Evolutionary conservation across 805 yeast genomes (phyloP).

Genomic region (Maudiozyma pseudohumilis): DNA sequence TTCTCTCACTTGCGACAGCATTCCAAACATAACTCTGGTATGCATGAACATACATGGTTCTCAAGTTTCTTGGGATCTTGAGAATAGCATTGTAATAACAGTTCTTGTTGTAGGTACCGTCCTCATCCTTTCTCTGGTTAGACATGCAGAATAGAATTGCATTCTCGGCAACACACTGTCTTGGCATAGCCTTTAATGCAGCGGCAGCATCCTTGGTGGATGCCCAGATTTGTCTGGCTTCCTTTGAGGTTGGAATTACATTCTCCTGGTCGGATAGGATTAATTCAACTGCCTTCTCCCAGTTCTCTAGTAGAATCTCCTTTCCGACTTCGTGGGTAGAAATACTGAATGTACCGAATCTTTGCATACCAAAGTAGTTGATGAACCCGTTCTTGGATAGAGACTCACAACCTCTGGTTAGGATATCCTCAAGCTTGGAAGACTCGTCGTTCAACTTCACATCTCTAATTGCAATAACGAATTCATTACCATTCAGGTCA

Average conservation of each 20-base stretch:
- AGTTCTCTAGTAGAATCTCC: conserved; percentile 56
- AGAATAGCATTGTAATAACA: conserved; percentile 73
- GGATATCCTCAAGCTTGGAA: conserved; percentile 34
- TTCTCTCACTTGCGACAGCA: conserved; percentile 65
- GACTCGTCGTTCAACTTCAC: conserved; percentile 34
- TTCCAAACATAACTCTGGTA: conserved; percentile 97
- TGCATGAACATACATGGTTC: conserved; percentile 95
- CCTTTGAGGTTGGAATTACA: conserved; percentile 72
- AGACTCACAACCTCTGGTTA: conserved; percentile 45
- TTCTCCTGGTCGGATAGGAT: conserved; percentile 78
- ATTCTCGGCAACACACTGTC: conserved; percentile 76
- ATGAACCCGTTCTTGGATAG: conserved; percentile 67
- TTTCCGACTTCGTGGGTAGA: conserved; percentile 86
- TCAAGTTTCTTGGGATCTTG: conserved; percentile 83
- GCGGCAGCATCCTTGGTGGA: conserved; percentile 53
- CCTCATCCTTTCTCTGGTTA: conserved; percentile 38
- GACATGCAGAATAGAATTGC: conserved; percentile 55
- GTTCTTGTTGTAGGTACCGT: conserved; percentile 37
- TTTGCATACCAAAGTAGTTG: conserved; percentile 95
- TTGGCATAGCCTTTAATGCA: conserved; percentile 74
- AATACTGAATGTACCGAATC: conserved; percentile 92
- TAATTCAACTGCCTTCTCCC: conserved; percentile 71
- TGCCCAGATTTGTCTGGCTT: conserved; percentile 76
- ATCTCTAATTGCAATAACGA: conserved; percentile 74
- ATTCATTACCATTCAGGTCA: conserved; percentile 81